phyloP scores from a whole-genome alignment of 768 basidiomycete genomes.

The Pisolithus orientalis region DNA sequence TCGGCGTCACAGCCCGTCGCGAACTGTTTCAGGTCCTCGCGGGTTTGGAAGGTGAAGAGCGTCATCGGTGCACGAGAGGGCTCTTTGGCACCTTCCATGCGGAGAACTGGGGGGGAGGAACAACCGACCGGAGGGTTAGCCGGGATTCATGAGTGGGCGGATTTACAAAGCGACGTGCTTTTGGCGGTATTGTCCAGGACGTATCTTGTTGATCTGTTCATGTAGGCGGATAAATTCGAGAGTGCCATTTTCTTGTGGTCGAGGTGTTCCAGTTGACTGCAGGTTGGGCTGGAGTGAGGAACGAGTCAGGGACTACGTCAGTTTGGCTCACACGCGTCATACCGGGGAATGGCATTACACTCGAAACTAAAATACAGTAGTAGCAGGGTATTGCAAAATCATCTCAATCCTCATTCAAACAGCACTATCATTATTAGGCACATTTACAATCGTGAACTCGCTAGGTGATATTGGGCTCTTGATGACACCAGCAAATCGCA shows the following conservation, averaged over 20 bases:
- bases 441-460: background rate
- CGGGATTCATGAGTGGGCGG: background rate
- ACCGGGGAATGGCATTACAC: background rate
- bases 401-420: slow-evolving; percentile 3
- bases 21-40: slow-evolving; percentile 52
- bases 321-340: background rate
- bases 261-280: background rate
- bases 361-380: background rate
- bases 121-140: slow-evolving; percentile 6
- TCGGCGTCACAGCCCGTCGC: slow-evolving; percentile 84
- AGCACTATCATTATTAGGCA: slow-evolving; percentile 1
- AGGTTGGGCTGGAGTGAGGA: too few species aligned
- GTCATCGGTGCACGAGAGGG: slow-evolving; percentile 57
- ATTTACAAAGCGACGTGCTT: slow-evolving; percentile 26
- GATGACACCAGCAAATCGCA: background rate
- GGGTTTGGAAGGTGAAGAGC: slow-evolving; percentile 59
- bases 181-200: slow-evolving; percentile 36
- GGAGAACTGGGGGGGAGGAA: slow-evolving; percentile 43
- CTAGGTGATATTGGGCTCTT: slow-evolving; percentile 1
- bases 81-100: slow-evolving; percentile 71
- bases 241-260: background rate
- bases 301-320: background rate
- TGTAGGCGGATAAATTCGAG: slow-evolving; percentile 8
- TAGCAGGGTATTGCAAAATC: background rate
- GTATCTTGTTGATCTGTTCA: slow-evolving; percentile 34